Evolutionary conservation across 352 stramenopile genomes (phyloP).

Genomic region (Globisporangium paroecandrum): DNA sequence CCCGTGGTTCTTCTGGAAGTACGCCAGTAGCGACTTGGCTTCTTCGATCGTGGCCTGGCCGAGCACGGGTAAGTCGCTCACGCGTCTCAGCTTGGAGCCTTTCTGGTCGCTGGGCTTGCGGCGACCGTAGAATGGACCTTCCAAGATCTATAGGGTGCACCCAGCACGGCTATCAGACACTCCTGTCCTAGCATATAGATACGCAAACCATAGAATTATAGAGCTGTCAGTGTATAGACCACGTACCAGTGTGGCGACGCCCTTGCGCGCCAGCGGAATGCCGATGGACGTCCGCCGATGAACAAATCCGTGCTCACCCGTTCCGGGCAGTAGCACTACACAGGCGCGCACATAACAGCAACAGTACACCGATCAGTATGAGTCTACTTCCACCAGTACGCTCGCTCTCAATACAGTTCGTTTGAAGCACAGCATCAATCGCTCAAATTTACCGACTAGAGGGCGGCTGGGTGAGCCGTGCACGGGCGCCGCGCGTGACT

Average conservation of each 20-base stretch:
- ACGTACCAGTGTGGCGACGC: conserved; percentile 59
- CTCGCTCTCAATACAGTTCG: too few species aligned
- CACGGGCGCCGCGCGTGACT: conserved; percentile 7
- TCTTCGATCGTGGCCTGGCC: conserved; percentile 82
- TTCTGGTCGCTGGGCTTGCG: conserved; percentile 62
- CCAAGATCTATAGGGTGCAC: conserved; percentile 45
- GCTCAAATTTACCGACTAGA: conserved; percentile 16
- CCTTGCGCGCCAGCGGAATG: conserved; percentile 58
- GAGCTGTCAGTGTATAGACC: neutral
- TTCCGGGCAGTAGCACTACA: conserved; percentile 65
- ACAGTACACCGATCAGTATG: too few species aligned
- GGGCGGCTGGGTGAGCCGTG: conserved; percentile 26
- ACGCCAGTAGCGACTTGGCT: conserved; percentile 67
- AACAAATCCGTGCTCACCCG: conserved; percentile 72
- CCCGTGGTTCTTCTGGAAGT: conserved; percentile 47
- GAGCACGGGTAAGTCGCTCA: conserved; percentile 69
- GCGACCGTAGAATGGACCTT: conserved; percentile 78
- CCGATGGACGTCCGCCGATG: conserved; percentile 62
- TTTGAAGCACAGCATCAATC: neutral
- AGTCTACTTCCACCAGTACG: too few species aligned
- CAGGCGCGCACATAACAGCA: neutral
- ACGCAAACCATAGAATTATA: neutral
- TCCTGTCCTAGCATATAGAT: neutral
- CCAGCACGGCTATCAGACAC: neutral
- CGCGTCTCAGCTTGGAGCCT: conserved; percentile 70